Base-by-base conservation (phyloP, 495 filamentous ascomycete species). In the Tuber magnatum region DNA sequence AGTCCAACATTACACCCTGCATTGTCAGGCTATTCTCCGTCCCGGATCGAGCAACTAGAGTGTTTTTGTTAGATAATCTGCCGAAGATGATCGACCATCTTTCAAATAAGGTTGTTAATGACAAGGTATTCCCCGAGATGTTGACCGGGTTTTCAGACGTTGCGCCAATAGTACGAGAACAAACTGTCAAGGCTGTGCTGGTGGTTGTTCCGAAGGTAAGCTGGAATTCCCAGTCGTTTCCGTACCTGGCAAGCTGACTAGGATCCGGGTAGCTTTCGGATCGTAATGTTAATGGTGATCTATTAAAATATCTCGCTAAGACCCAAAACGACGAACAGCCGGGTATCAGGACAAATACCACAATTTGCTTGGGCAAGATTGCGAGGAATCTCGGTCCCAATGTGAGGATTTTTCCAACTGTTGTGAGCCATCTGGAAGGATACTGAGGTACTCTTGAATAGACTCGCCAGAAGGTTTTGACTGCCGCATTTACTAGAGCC, bases 311-410 rank as follows among this genome's bases (percentile, higher is more conserved):
- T 82, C 86, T 99, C 38, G 96, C 95, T 72, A 97, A 97, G 81
- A 97, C 94, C 10, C 92, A 95, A 51, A 98, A 98, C 79, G 95
- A 99, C 77, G 94, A 97, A 81, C 94, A 99, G 80, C 94, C 96
- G 28, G 95, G 95, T 10, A 99, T 99, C 72, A 89, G 95, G 75
- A 99, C 95, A 10, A 99, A 99, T 82, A 99, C 95, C 0, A 98
- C 96, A 0, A 98, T 99, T 42, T 98, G 95, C 81, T 84, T 99
- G 16, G 95, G 95, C 22, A 97, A 95, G 79, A 97, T 99, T 76
- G 94, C 95, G 3, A 94, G 92, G 79, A 91, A 97, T 79, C 85
- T 99, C 24, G 92, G 93, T 3, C 84, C 88, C 35, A 89, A 89
- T 81, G 90, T 91, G 84, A 76, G 86, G 83, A 8, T 2, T 74